Conservation (phyloP, 176 grass and related monocot genomes). For the Avena insularis region DNA sequence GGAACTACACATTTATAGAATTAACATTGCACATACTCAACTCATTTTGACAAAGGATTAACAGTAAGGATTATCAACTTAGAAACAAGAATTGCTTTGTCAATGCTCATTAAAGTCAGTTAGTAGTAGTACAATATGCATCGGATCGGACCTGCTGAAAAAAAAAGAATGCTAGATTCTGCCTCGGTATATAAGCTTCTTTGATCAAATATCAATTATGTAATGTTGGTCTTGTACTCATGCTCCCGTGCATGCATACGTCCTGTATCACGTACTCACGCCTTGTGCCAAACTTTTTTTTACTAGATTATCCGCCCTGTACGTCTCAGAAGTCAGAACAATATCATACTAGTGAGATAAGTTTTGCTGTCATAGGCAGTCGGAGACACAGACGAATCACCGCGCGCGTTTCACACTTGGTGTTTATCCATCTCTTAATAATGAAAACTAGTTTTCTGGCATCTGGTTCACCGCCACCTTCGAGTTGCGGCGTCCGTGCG, state of each 20-base stretch:
- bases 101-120: too few species aligned
- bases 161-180: not conserved
- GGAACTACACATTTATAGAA: too few species aligned
- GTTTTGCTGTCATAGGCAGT: not conserved
- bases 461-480: slow-evolving; percentile 24
- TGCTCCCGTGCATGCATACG: not conserved
- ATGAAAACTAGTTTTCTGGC: slow-evolving; percentile 22
- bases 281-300: not conserved
- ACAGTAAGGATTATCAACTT: too few species aligned
- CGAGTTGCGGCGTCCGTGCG: slow-evolving; percentile 37
- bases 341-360: not conserved
- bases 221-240: not conserved
- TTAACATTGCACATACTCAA: too few species aligned
- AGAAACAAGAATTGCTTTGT: too few species aligned
- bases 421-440: not conserved
- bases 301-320: not conserved
- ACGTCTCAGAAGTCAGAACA: not conserved
- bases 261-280: not conserved
- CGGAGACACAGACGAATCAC: slow-evolving; percentile 1
- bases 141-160: too few species aligned
- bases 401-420: not conserved
- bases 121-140: too few species aligned
- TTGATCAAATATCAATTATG: not conserved
- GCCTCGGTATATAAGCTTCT: not conserved
- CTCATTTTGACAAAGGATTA: too few species aligned